Evolutionary conservation across 306 rosid species (phyloP), one percentile per base, ranked within the genome.

Genomic region (Ormosia semicastrata): DNA sequence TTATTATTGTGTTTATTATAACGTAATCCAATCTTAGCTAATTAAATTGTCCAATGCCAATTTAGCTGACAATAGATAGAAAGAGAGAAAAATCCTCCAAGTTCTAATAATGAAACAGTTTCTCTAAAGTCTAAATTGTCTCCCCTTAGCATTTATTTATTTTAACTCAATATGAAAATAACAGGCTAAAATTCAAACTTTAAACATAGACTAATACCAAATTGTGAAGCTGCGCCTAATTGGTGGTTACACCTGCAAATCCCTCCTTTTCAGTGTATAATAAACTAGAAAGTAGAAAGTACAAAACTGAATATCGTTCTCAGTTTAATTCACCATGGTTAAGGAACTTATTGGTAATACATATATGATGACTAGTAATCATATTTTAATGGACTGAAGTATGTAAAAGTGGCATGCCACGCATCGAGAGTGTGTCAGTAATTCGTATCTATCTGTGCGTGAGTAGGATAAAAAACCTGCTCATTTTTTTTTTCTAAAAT

Each of bases 161-260:
- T 41, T 7, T 4, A 12, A 32, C 3, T 40, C 0, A 11, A 47
- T 15, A 47, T 10, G 3, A 36, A 4, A 47, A 4, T 6, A 44
- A 39, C 29, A 7, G 46, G n/a, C 58, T 5, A 4, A 46, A 53
- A 43, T 34, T 66, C 76, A 66, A 56, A 75, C 69, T 39, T 64
- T 8, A 50, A 52, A 63, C 64, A 10, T 30, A 39, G 85, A 81
- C 75, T 15, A 33, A 15, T 12, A 66, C 41, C 43, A 56, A 18
- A 54, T 58, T 9, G 37, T 14, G 67, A 76, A 60, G 17, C 52
- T 69, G 3, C 12, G 39, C 32, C 58, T 65, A 41, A 59, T 49
- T 76, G 66, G 78, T 69, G 24, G 73, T 76, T 82, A 46, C 57
- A 52, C 74, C 79, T 72, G 49, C 58, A 73, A 72, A 72, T 63